Conservation (phyloP, 768 basidiomycete species). For the Xerocomellus chrysenteron region DNA sequence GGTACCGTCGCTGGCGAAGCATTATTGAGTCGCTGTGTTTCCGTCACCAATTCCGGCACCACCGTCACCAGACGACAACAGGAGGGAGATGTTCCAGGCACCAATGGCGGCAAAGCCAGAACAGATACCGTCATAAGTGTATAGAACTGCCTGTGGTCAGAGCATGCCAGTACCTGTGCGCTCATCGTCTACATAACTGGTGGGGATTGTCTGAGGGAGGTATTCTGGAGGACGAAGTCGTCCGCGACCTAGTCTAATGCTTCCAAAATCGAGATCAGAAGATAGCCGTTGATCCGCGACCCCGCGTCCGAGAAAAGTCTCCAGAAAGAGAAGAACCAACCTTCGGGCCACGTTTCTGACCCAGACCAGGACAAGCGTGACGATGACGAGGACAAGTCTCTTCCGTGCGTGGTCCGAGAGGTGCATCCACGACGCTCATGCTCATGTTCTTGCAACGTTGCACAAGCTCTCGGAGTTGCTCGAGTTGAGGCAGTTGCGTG, state of each 20-base stretch:
- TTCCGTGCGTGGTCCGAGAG: constrained; percentile 46
- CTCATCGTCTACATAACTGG: constrained; percentile 72
- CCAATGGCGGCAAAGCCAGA: constrained; percentile 64
- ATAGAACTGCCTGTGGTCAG: constrained; percentile 46
- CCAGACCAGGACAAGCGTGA: constrained; percentile 17
- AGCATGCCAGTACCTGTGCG: constrained; percentile 49
- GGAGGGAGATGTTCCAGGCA: constrained; percentile 60
- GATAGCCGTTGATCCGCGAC: constrained; percentile 41
- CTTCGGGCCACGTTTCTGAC: constrained; percentile 8
- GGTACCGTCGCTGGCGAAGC: constrained; percentile 57
- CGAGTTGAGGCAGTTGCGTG: constrained; percentile 75
- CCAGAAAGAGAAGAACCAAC: constrained; percentile 24
- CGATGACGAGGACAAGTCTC: constrained; percentile 37
- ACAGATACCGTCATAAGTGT: constrained; percentile 58
- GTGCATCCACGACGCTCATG: neutral
- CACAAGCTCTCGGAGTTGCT: constrained; percentile 77
- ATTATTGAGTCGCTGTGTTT: constrained; percentile 51
- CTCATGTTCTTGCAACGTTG: neutral
- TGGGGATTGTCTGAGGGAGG: constrained; percentile 62
- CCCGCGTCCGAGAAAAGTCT: constrained; percentile 53
- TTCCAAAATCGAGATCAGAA: too few relatives aligned
- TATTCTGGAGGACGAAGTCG: constrained; percentile 9
- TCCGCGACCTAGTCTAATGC: too few relatives aligned
- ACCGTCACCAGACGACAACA: constrained; percentile 65
- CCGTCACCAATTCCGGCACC: constrained; percentile 67